These are phyloP conservation scores for Rhododendron griersonianum DNA, from an alignment of 148 eudicot genomes.

Conservation along the genomic window DNA sequence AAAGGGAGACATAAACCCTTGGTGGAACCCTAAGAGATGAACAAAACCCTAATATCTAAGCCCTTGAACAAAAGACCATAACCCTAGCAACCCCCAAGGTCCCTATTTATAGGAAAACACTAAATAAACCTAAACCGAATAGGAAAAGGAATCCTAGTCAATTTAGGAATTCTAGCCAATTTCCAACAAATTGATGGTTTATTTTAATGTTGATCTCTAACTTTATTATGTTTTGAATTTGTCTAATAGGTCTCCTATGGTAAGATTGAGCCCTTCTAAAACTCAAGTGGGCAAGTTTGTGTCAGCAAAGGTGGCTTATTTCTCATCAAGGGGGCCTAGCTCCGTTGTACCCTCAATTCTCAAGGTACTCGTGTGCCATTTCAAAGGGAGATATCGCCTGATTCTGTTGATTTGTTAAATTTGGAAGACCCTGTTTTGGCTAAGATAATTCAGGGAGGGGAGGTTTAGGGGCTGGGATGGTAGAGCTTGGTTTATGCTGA, in stretches of 20 bases:
- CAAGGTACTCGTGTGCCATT: constrained; percentile 14
- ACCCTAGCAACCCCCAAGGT: no score
- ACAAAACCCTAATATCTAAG: no score
- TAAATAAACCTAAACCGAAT: no score
- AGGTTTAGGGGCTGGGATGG: neutral
- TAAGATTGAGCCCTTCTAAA: constrained; percentile 7
- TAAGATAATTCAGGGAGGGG: neutral
- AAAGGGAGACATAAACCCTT: no score
- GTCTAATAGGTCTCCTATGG: constrained; percentile 5
- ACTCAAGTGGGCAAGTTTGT: constrained; percentile 17
- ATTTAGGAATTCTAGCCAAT: no score
- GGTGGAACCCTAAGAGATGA: no score
- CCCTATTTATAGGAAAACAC: no score
- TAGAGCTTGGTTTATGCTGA: neutral
- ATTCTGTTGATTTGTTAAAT: neutral
- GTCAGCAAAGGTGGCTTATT: constrained; percentile 15
- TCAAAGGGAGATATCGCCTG: neutral
- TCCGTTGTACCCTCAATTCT: constrained; percentile 16
- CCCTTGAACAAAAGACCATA: no score
- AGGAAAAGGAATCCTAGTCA: no score
- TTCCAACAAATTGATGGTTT: no score
- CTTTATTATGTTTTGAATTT: neutral
- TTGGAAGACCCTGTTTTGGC: neutral
- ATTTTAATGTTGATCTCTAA: neutral
- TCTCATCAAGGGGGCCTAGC: constrained; percentile 30